Conservation (phyloP, 805 yeast genomes). For the Citeromyces nyonsensis region DNA sequence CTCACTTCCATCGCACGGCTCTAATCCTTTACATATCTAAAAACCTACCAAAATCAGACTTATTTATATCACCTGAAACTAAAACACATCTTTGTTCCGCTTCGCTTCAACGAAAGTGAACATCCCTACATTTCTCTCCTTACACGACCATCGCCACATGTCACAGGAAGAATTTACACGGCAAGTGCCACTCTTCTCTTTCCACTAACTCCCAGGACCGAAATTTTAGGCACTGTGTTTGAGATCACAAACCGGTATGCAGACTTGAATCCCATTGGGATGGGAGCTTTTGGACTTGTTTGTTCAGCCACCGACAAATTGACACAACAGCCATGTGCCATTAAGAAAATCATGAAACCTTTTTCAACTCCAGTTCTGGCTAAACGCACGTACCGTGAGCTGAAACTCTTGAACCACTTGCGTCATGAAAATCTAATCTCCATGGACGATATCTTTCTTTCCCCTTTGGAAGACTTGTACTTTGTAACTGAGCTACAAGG, state of each 20-base stretch:
- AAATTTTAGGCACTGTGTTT: constrained; percentile 89
- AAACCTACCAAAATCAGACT: too few relatives aligned
- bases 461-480: constrained; percentile 90
- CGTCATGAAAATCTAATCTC: constrained; percentile 92
- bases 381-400: constrained; percentile 90
- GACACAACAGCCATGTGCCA: constrained; percentile 88
- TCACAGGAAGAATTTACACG: constrained; percentile 2
- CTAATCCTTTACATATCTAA: too few relatives aligned
- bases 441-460: constrained; percentile 82
- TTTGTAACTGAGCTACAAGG: constrained; percentile 96
- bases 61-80: too few relatives aligned
- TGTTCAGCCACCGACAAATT: constrained; percentile 90
- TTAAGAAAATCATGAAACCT: constrained; percentile 95
- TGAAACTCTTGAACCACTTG: constrained; percentile 82
- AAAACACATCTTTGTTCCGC: too few relatives aligned
- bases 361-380: constrained; percentile 90
- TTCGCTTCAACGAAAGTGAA: too few relatives aligned
- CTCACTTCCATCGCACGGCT: too few relatives aligned
- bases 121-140: too few relatives aligned
- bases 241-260: constrained; percentile 84
- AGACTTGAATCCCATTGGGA: constrained; percentile 93
- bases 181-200: background rate
- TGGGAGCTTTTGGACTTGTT: constrained; percentile 98
- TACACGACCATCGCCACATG: background rate
- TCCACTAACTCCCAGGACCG: constrained; percentile 34